Base-by-base conservation (phyloP, 179 eudicot species). In the Gypsophila paniculata region DNA sequence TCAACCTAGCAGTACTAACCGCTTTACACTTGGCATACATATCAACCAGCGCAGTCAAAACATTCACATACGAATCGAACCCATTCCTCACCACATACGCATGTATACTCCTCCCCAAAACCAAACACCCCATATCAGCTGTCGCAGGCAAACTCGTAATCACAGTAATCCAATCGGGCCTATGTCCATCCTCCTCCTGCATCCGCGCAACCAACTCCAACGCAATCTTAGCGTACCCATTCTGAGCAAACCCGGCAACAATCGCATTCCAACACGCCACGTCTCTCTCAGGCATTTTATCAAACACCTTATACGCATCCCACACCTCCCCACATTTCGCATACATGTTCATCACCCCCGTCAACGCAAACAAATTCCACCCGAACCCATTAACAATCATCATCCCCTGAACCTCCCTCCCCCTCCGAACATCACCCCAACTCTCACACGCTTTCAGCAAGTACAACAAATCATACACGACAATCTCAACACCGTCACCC, bases 251-350 rank as follows among this genome's bases (percentile, higher is more conserved):
- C 60, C 87, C 90, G 13, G 83, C 82, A 80, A 90, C 76, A 38
- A 90, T 83, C 0, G 89, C 83, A 68, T 90, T 88, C 96, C 96
- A 90, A 71, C 85, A 83, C 26, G 83, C 83, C 71, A 86, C 80
- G 74, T 87, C 92, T 72, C 85, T 86, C 34, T 76, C 82, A 64
- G 86, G 82, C 89, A 90, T 86, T 82, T 74, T 83, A 76, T 79
- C 90, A 58, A 90, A 88, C 96, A 86, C 72, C 87, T 88, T 88
- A 75, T 83, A 85, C 0, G 96, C 96, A 70, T 86, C 86, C 42
- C 53, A 65, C 38, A 86, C 46, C 26, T 73, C 68, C 51, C 81
- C 67, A 71, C 96, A 90, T 77, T 87, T 89, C 0, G 90, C 89
- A 73, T 90, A 90, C 87, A 87, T 65, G 34, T 78, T 89, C 85